These are phyloP conservation scores for Coniferiporia weirii DNA, from an alignment of 1,284 basidiomycete species.

Conservation along the genomic window DNA sequence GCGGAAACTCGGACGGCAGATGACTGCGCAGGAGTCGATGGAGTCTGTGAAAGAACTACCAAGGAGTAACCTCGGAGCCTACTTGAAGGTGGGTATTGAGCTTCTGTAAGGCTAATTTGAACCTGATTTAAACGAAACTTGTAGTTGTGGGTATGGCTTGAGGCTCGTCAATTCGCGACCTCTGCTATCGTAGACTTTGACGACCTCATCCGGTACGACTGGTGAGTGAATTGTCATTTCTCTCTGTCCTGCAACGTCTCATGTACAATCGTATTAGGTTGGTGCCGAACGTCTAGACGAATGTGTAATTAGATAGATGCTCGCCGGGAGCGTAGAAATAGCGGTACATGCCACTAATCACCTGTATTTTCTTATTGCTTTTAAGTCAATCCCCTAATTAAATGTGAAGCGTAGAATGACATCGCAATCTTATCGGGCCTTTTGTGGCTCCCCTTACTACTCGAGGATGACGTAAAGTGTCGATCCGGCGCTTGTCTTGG, in stretches of 20 bases:
- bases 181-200: conserved; percentile 73
- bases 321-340: neutral
- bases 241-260: neutral
- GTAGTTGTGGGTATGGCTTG: conserved; percentile 87
- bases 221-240: conserved; percentile 41
- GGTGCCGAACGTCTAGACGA: conserved; percentile 6
- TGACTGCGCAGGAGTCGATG: conserved; percentile 75
- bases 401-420: neutral
- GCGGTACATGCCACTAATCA: neutral
- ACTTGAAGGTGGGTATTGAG: conserved; percentile 66
- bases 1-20: conserved; percentile 82
- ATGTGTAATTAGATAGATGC: neutral
- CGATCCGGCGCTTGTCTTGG: no score
- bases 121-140: neutral
- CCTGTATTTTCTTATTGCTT: neutral
- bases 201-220: conserved; percentile 72
- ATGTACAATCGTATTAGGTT: neutral
- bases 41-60: conserved; percentile 44
- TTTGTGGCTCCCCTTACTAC: neutral
- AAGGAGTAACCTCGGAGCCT: conserved; percentile 68
- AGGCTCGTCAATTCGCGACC: conserved; percentile 82
- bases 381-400: neutral
- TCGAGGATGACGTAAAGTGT: no score
- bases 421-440: neutral
- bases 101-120: conserved; percentile 1